These are phyloP conservation scores for Nakazawaea holstii DNA, from an alignment of 805 yeast genomes.

Conservation along the genomic window DNA sequence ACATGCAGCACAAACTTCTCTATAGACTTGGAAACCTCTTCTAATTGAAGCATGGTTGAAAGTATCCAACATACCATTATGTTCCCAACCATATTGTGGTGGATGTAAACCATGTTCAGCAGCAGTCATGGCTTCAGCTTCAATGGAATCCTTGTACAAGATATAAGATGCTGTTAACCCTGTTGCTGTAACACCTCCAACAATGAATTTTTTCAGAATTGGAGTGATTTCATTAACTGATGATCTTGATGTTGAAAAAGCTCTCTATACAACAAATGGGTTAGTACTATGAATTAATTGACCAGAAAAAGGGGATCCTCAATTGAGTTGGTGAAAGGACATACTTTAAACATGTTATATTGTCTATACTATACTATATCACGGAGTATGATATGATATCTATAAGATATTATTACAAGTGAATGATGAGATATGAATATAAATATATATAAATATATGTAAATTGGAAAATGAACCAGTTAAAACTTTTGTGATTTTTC, in stretches of 20 bases:
- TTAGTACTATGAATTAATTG: neutral
- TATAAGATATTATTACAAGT: too few species aligned
- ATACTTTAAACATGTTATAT: too few species aligned
- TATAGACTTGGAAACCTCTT: constrained; percentile 98
- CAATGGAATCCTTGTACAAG: constrained; percentile 76
- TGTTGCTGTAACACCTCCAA: constrained; percentile 63
- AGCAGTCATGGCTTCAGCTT: constrained; percentile 95
- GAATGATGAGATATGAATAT: too few species aligned
- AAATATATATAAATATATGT: too few species aligned
- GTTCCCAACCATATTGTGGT: constrained; percentile 90
- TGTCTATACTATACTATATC: too few species aligned
- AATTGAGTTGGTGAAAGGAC: too few species aligned
- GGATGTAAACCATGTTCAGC: constrained; percentile 99
- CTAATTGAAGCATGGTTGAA: constrained; percentile 95
- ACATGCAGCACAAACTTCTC: constrained; percentile 98
- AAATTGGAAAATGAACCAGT: too few species aligned
- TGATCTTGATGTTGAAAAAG: constrained; percentile 27
- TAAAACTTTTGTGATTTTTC: too few species aligned
- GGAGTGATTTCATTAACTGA: constrained; percentile 25
- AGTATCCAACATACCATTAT: constrained; percentile 83
- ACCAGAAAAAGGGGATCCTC: neutral
- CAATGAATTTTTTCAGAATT: constrained; percentile 42
- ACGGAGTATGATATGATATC: too few species aligned
- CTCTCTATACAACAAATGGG: constrained; percentile 20
- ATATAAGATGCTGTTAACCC: constrained; percentile 80